Percentiles rank a stretch among this genome's conserved stretches.
phyloP scores from a whole-genome alignment of 495 filamentous ascomycete genomes.

The Xylaria acuta region DNA sequence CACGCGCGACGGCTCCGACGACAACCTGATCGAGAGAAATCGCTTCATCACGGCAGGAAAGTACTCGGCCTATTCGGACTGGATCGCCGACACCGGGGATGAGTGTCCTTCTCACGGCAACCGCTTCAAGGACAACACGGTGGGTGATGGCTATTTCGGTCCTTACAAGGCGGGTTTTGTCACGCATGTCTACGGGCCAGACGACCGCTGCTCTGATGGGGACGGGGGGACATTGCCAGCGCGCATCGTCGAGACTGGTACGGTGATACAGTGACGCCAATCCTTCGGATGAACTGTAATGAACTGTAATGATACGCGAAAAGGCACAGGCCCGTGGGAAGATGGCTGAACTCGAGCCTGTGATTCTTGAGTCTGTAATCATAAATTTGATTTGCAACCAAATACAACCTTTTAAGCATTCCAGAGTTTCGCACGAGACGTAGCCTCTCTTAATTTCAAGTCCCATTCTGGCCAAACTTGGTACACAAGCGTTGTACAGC shows the following conservation, averaged over 20 bases:
- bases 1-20: conserved; percentile 14
- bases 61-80: conserved; percentile 26
- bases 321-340: neutral
- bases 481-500: no score
- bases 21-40: conserved; percentile 22
- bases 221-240: neutral
- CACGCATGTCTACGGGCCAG: conserved; percentile 21
- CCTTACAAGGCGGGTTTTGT: conserved; percentile 10
- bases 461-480: no score
- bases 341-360: neutral
- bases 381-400: neutral
- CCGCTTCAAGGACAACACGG: conserved; percentile 17
- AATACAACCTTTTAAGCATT: neutral
- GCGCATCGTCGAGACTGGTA: conserved; percentile 12
- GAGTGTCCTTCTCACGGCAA: conserved; percentile 19
- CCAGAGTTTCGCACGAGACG: neutral
- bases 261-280: neutral
- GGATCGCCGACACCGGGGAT: conserved; percentile 16
- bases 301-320: neutral
- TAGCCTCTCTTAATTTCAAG: neutral
- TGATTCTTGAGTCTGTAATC: neutral
- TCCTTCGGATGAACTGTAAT: neutral
- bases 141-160: conserved; percentile 23
- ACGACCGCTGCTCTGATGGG: conserved; percentile 20
- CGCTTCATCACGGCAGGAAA: conserved; percentile 17